Conservation (phyloP, 805 yeast genomes). For the Candida tallmaniae region DNA sequence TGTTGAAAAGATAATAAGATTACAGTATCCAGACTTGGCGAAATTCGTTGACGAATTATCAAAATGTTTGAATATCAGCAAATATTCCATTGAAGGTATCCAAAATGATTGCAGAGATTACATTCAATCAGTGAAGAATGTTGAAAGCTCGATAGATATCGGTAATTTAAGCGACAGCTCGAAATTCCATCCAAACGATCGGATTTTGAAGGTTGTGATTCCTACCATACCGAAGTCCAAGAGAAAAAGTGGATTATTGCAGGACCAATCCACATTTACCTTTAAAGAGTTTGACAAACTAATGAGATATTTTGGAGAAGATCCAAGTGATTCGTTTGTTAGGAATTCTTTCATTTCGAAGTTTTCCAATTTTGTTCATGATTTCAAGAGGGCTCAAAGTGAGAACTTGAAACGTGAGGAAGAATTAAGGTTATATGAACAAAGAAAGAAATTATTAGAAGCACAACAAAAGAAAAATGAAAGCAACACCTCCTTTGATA, state of each 20-base stretch:
- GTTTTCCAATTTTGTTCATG: conserved; percentile 54
- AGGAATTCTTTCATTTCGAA: conserved; percentile 59
- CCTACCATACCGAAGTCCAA: conserved; percentile 54
- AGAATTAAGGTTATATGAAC: conserved; percentile 65
- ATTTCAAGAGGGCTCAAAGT: conserved; percentile 58
- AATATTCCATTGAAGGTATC: conserved; percentile 59
- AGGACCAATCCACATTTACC: conserved; percentile 48
- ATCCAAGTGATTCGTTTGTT: conserved; percentile 49
- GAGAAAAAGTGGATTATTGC: conserved; percentile 45
- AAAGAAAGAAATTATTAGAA: conserved; percentile 62
- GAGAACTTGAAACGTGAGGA: conserved; percentile 69
- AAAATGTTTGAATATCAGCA: conserved; percentile 50
- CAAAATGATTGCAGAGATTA: conserved; percentile 57
- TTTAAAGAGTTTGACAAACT: conserved; percentile 50
- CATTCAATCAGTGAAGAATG: conserved; percentile 44
- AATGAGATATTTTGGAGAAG: conserved; percentile 73
- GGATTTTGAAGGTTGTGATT: conserved; percentile 48
- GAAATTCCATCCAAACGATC: conserved; percentile 64
- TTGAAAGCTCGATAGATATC: conserved; percentile 48
- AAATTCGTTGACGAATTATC: conserved; percentile 57
- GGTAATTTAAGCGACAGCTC: conserved; percentile 64
- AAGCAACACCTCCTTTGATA: conserved; percentile 21
- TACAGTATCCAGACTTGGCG: conserved; percentile 60
- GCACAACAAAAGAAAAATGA: conserved; percentile 27
- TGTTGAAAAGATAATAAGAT: conserved; percentile 63